Percentiles rank a stretch among this genome's conserved stretches.
Evolutionary conservation across 768 basidiomycete species (phyloP).

Genomic region (Boletus fagicola): DNA sequence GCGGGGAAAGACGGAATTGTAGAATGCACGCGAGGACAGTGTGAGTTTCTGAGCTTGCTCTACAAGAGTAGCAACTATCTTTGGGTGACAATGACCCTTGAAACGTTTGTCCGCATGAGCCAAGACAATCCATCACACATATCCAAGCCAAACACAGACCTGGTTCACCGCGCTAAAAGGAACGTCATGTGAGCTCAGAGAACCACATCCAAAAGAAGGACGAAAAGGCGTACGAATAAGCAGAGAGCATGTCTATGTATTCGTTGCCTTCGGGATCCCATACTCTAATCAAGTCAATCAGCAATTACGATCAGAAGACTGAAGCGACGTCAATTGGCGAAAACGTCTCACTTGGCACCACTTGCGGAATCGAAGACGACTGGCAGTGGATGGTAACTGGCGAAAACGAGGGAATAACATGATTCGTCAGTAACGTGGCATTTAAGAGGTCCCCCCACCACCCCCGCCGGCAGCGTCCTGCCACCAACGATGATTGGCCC

Average conservation of each 20-base stretch:
- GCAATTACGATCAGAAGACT: not conserved
- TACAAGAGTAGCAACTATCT: constrained; percentile 76
- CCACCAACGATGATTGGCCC: constrained; percentile 18
- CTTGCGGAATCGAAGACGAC: constrained; percentile 89
- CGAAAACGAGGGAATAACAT: constrained; percentile 42
- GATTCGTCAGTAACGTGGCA: constrained; percentile 33
- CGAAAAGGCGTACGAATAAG: constrained; percentile 75
- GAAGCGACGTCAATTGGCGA: constrained; percentile 25
- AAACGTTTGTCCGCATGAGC: constrained; percentile 17
- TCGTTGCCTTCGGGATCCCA: constrained; percentile 95
- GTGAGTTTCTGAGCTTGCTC: constrained; percentile 89
- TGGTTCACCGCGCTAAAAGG: constrained; percentile 78
- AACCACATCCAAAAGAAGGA: not conserved
- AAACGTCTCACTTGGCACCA: constrained; percentile 80
- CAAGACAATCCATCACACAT: constrained; percentile 1
- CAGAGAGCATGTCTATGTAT: constrained; percentile 97
- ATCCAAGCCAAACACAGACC: constrained; percentile 40
- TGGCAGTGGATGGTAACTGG: constrained; percentile 93
- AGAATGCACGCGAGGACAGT: constrained; percentile 93
- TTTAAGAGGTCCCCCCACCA: constrained; percentile 2
- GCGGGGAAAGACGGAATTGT: constrained; percentile 87
- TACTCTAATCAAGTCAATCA: constrained; percentile 44
- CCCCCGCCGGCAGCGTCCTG: constrained; percentile 4
- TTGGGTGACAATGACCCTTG: constrained; percentile 89
- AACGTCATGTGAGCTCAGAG: constrained; percentile 6